These are phyloP conservation scores for Aspergillus sp. DNA, from an alignment of 2,329 filamentous ascomycete genomes.

Conservation along the genomic window DNA sequence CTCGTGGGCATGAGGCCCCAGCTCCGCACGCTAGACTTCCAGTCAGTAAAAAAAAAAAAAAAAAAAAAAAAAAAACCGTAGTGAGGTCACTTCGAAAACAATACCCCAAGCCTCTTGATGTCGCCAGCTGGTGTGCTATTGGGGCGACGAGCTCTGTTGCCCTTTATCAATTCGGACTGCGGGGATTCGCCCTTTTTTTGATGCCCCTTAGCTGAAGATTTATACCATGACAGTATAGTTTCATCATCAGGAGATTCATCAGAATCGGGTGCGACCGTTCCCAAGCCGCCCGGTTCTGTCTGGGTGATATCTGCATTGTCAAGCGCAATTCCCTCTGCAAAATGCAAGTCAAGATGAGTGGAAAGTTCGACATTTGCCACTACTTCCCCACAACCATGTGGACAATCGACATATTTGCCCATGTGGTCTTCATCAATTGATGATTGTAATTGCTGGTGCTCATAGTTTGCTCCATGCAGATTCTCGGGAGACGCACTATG, in stretches of 20 bases:
- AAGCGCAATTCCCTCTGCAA: slow-evolving; percentile 43
- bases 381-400: slow-evolving; percentile 58
- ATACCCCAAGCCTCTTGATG: slow-evolving; percentile 28
- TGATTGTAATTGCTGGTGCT: neutral
- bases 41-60: slow-evolving; percentile 11
- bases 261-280: neutral
- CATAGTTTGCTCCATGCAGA: neutral
- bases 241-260: neutral
- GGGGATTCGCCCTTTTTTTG: neutral
- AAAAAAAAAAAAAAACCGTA: neutral
- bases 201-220: neutral
- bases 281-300: neutral
- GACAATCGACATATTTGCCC: slow-evolving; percentile 48
- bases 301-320: slow-evolving; percentile 25
- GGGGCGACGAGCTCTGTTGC: slow-evolving; percentile 1
- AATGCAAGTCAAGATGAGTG: slow-evolving; percentile 57
- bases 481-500: slow-evolving; percentile 5
- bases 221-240: neutral
- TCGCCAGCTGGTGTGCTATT: slow-evolving; percentile 1
- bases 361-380: slow-evolving; percentile 50
- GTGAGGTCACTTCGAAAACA: neutral
- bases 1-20: slow-evolving; percentile 70
- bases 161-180: neutral
- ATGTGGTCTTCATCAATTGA: slow-evolving; percentile 5
- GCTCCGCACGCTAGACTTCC: slow-evolving; percentile 48